Base-by-base conservation (phyloP, 2,329 filamentous ascomycete genomes). In the Conoideocrella luteorostrata region DNA sequence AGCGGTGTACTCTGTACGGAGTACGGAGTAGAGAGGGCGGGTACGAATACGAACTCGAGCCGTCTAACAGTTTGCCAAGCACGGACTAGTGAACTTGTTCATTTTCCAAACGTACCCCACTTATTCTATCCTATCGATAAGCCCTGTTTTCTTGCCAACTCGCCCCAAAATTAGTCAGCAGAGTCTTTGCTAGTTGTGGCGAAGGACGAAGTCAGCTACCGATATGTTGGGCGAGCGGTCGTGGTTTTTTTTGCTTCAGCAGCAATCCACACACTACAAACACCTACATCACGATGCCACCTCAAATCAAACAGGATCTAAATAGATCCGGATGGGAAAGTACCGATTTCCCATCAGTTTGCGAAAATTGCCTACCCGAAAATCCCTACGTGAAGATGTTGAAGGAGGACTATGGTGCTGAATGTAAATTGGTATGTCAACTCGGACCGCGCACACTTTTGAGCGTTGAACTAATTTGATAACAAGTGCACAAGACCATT, bases 361-460 rank as follows among this genome's bases (percentile, higher is more conserved):
- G 81, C 71, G 93, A 98, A 67, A 89, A 83, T 60, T 98, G 93
- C 63, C 78, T 98, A 2, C 90, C 91, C 13, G 90, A 95, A 49
- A 97, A 97, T 57, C 91, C 91, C 2, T 98, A 95, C 59, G 93
- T 98, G 34, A 93, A 97, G 67, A 97, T 98, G 90, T 75, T 98
- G 48, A 98, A 98, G 68, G 89, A 97, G 61, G 91, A 98, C 64
- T 83, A 94, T 58, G 93, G 89, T 56, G 87, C 85, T 45, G 85
- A 90, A 68, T 88, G 86, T 75, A 86, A 86, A 71, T 71, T 86
- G 52, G 67, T 70, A 58, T 43, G 62, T 46, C 39, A 18, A 35
- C 30, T 44, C 12, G 4, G 21, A 17, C 21, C 28, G 39, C 44
- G 37, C 34, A 29, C 29, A 48, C 23, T 22, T 29, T 6, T 12